phyloP scores from a whole-genome alignment of 2,329 filamentous ascomycete genomes.

The Fusarium xylarioides region DNA sequence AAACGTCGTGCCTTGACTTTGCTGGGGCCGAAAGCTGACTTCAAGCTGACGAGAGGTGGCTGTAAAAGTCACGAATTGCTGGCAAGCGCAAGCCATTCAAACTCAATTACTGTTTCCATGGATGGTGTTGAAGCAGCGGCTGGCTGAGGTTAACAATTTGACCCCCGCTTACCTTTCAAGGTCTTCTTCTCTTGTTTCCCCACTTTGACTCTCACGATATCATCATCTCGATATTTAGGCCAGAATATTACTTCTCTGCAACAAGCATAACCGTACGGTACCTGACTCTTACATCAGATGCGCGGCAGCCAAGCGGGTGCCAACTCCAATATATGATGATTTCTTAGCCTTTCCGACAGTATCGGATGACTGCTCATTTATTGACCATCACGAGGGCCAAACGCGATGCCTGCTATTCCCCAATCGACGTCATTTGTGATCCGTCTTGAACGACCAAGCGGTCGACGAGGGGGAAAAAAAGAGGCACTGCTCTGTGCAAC shows the following conservation, averaged over 20 bases:
- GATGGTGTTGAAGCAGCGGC: slow-evolving; percentile 6
- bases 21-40: slow-evolving; percentile 28
- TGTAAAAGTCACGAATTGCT: neutral
- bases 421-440: neutral
- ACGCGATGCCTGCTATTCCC: neutral
- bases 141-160: slow-evolving; percentile 10
- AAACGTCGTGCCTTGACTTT: slow-evolving; percentile 13
- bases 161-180: neutral
- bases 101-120: slow-evolving; percentile 9
- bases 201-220: neutral
- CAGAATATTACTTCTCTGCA: neutral
- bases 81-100: slow-evolving; percentile 11
- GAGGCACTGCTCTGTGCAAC: neutral
- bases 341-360: neutral
- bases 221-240: neutral
- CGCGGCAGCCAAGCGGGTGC: neutral
- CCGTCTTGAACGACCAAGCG: neutral
- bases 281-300: neutral
- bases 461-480: neutral
- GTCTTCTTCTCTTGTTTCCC: neutral
- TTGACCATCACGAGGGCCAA: neutral
- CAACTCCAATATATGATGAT: neutral
- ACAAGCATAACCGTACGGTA: neutral
- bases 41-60: slow-evolving; percentile 36
- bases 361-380: neutral